Evolutionary conservation across 768 basidiomycete species (phyloP), one percentile per base, ranked within the genome.

Genomic region (Boletus rubescentipes): DNA sequence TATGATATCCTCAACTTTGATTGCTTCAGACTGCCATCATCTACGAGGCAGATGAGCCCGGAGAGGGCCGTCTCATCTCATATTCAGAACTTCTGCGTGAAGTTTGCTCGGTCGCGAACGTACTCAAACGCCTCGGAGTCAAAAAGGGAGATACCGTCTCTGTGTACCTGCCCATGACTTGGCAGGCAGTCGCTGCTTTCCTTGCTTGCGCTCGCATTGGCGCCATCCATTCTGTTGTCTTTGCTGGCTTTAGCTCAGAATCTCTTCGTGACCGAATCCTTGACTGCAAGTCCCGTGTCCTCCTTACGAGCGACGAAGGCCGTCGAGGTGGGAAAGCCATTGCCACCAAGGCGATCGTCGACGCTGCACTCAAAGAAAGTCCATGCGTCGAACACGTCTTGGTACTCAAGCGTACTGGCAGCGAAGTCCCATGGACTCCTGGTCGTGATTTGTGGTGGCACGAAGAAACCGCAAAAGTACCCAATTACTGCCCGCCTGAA

Each of bases 381-480:
- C 93, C 93, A 2, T 65, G 74, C 5, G 93, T 98, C 53, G 87
- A 97, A 70, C 89, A 98, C 58, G 91, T 95, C 32, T 76, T 99
- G 47, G 93, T 99, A 4, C 78, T 98, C 46, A 81, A 81, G 71
- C 80, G 96, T 50, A 98, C 96, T 0, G 96, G 96, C 2, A 87
- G 81, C 52, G 73, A 84, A 51, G 85, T 97, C 16, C 77, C 86
- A 4, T 92, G 89, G 87, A 87, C 83, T 2, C 76, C 82, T 57
- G 94, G 91, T 2, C 76, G 95, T 40, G 96, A 99, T 69, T 78
- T 82, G 61, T 98, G 96, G 96, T 98, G 95, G 95, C 87, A 98
- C 65, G 94, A 98, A 72, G 93, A 94, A 74, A 79, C 80, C 26
- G 81, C 78, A 20, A 90, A 86, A 70, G 93, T 97, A 15, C 84